These are phyloP conservation scores for Pichia scutulata DNA, from an alignment of 805 yeast species.

Conservation along the genomic window DNA sequence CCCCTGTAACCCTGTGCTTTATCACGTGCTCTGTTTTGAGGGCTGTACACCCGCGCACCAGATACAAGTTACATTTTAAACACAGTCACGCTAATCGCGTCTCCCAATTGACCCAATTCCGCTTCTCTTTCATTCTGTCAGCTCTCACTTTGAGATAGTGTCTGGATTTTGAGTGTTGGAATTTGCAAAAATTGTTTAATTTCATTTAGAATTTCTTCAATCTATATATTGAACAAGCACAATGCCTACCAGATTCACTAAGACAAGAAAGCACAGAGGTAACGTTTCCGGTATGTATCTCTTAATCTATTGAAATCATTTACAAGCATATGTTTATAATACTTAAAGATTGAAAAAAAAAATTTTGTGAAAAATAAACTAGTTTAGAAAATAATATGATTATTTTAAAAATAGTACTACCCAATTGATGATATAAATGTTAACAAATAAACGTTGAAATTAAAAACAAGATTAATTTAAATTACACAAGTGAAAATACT, in stretches of 20 bases:
- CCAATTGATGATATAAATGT: not conserved
- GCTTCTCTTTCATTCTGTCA: not conserved
- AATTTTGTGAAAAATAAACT: not conserved
- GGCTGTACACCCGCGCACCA: not conserved
- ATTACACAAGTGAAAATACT: no score
- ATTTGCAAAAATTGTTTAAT: not conserved
- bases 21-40: not conserved
- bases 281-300: constrained; percentile 92
- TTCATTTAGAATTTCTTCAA: not conserved
- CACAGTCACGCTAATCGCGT: not conserved
- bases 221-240: constrained; percentile 17
- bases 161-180: not conserved
- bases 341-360: not conserved
- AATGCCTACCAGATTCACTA: constrained; percentile 99
- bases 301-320: not conserved
- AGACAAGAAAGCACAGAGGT: constrained; percentile 99
- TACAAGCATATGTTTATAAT: not conserved
- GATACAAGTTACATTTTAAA: not conserved
- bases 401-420: not conserved
- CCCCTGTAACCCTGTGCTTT: not conserved
- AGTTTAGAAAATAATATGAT: no score
- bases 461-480: no score
- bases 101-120: not conserved
- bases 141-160: not conserved
- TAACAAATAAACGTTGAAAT: no score